Evolutionary conservation across 805 yeast species (phyloP).

Genomic region (Candida silvicultrix): DNA sequence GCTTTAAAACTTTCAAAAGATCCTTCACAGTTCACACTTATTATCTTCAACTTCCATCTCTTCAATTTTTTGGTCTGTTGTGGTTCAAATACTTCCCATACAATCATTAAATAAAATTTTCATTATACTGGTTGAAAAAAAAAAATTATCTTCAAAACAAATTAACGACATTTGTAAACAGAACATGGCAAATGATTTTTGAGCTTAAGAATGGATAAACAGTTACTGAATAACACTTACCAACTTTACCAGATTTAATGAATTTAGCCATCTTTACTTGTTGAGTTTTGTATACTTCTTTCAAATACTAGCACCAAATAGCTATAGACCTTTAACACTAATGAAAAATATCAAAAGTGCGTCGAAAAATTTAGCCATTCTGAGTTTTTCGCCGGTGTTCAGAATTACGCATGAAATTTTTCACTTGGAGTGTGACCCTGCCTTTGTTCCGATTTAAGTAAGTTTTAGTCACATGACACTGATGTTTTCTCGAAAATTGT

Average conservation of each 20-base stretch:
- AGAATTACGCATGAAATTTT: slow-evolving; percentile 18
- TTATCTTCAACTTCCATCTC: too few relatives aligned
- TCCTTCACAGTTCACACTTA: too few relatives aligned
- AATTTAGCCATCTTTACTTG: slow-evolving; percentile 82
- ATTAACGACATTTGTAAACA: too few relatives aligned
- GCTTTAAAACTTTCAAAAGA: too few relatives aligned
- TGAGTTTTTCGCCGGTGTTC: slow-evolving; percentile 10
- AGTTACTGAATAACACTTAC: slow-evolving; percentile 46
- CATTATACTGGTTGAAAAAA: neutral
- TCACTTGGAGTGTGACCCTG: slow-evolving; percentile 8
- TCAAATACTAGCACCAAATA: neutral
- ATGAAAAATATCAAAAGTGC: slow-evolving; percentile 20
- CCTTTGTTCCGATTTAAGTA: too few relatives aligned
- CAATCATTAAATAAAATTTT: neutral
- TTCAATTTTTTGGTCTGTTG: neutral
- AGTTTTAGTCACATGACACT: too few relatives aligned
- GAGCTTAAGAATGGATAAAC: too few relatives aligned
- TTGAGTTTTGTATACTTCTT: slow-evolving; percentile 1
- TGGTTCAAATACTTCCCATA: neutral
- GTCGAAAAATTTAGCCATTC: slow-evolving; percentile 8
- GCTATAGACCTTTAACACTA: slow-evolving; percentile 1
- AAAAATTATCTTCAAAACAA: neutral
- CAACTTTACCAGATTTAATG: slow-evolving; percentile 97
- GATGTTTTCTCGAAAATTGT: too few relatives aligned
- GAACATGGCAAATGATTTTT: neutral